Percentiles rank a stretch among this genome's conserved stretches.
Evolutionary conservation across 306 rosid species (phyloP).

Genomic region (Glycine latifolia): DNA sequence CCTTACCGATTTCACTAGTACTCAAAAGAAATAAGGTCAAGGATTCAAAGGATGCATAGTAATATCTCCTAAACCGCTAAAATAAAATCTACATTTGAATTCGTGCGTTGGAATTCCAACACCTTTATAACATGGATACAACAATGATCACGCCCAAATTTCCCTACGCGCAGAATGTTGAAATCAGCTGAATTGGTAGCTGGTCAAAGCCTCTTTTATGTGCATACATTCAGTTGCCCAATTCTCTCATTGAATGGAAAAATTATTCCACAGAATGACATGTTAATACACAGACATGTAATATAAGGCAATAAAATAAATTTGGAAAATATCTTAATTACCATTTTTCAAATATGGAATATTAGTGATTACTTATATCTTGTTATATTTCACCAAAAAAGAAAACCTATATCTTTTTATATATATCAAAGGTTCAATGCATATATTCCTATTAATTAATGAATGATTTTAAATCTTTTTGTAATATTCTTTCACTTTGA

Average conservation of each 20-base stretch:
- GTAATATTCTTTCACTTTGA: background rate
- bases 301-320: slow-evolving; percentile 11
- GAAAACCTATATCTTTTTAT: too few species aligned
- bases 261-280: background rate
- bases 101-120: background rate
- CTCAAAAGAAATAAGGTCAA: background rate
- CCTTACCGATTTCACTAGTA: background rate
- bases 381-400: too few species aligned
- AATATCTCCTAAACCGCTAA: background rate
- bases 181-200: background rate
- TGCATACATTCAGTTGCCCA: background rate
- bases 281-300: background rate
- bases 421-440: background rate
- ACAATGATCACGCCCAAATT: slow-evolving; percentile 1
- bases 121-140: slow-evolving; percentile 35
- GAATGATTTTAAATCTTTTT: background rate
- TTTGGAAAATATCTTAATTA: background rate
- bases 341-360: background rate
- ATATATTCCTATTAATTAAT: background rate
- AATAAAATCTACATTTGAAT: background rate
- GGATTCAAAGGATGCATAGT: slow-evolving; percentile 25
- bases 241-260: slow-evolving; percentile 31
- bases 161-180: slow-evolving; percentile 5
- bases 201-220: slow-evolving; percentile 39
- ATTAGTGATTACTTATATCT: background rate